Base-by-base conservation (phyloP, 495 filamentous ascomycete species). In the Penicillium riverlandense region DNA sequence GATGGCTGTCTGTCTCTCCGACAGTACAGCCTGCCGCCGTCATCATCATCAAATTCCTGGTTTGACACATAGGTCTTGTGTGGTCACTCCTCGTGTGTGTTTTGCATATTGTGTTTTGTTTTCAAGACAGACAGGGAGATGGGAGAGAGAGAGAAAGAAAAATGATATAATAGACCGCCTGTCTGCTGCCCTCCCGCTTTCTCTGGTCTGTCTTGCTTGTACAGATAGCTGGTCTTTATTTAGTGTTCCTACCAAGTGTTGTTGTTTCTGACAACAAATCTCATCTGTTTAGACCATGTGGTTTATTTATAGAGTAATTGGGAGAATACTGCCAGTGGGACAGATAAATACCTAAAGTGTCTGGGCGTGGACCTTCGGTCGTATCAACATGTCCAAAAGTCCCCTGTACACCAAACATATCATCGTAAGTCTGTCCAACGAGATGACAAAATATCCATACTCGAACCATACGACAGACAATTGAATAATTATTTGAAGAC, bases 161-260 rank as follows among this genome's bases (percentile, higher is more conserved):
- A 16, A 46, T 54, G 52, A 44, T 50, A 48, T 61, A 55, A 61
- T 61, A 61, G 57, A 61, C 37, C 43, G 37, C 32, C 32, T 22
- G 22, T 22, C 22, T 22, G 22, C 22, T 22, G 22, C 22, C 37
- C 36, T 32, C 22, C 48, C 48, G 35, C 43, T 41, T 49, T 52
- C 48, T 55, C 50, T 6, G 22, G 22, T 49, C 50, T 58, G 54
- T 53, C 61, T 66, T 67, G 62, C 65, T 65, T 72, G 69, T 72
- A 72, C 69, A 72, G 67, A 70, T 72, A 72, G 61, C 66, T 70
- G 64, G 67, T 67, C 55, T 65, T 62, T 54, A 57, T 59, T 59
- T 62, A 54, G 59, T 70, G 58, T 60, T 60, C 56, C 54, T 58
- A 47, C 64, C 61, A 51, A 48, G 54, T 59, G 40, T 42, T 57